Evolutionary conservation across 2,329 filamentous ascomycete species (phyloP), one percentile per base, ranked within the genome.

Genomic region (Beauveria brongniartii): DNA sequence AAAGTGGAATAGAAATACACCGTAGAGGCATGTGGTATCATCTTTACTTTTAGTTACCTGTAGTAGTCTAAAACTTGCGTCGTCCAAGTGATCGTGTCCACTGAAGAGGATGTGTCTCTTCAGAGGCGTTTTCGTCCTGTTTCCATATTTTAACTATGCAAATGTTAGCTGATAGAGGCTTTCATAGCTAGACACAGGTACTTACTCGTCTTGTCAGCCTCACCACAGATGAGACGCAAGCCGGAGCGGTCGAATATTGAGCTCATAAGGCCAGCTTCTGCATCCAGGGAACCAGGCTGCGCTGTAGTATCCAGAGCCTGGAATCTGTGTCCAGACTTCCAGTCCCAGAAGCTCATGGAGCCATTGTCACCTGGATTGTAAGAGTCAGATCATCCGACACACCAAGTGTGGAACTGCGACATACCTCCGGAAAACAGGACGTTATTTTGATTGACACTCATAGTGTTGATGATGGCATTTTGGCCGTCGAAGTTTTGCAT

Each of bases 401-500:
- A 18, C 5, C 7, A n/a, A 14, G 20, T 20, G 6, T 10, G 10
- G 40, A n/a, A 28, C 52, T 37, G 37, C 20, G 14, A 64, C 75
- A 64, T 63, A 77, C 76, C 93, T 61, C 94, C 94, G 3, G 92
- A 94, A 74, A 99, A 97, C 62, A 99, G 76, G 18, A 97, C 91
- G 68, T 97, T 94, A 72, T 97, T 91, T 69, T 95, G 90, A 73
- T 99, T 99, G 37, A 94, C 92, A 48, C 91, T 84, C 51, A 99
- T 78, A 0, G 92, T 92, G 75, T 99, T 99, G 78, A 99, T 93
- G 72, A 99, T 95, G 63, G 91, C 85, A 69, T 97, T 97, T 70
- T 97, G 93, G 5, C 93, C 93, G 48, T 96, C 91, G 69, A 97
- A 97, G 72, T 97, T 97, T 74, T 97, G 92, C 94, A 99, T 99